Percentiles rank a stretch among this genome's conserved stretches.
phyloP scores from a whole-genome alignment of 495 filamentous ascomycete species.

The Glutinoglossum americanum region DNA sequence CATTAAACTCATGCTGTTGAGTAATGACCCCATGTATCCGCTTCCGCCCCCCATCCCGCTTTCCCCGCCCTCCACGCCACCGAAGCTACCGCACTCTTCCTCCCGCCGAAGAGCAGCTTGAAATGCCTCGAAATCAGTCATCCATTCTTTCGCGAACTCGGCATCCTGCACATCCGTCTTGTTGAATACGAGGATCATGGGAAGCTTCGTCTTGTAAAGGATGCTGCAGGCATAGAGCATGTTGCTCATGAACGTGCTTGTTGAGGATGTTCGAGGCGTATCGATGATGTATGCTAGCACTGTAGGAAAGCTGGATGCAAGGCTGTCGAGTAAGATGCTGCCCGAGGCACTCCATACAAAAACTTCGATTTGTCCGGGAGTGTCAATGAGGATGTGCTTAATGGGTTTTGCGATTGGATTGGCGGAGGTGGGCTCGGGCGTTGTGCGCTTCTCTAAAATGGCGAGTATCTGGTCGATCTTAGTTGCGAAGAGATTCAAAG shows the following conservation, averaged over 20 bases:
- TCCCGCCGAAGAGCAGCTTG: slow-evolving; percentile 64
- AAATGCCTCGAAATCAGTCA: slow-evolving; percentile 96
- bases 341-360: slow-evolving; percentile 95
- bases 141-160: slow-evolving; percentile 91
- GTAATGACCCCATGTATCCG: slow-evolving; percentile 88
- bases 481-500: slow-evolving; percentile 85
- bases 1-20: slow-evolving; percentile 96
- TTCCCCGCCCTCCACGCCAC: slow-evolving; percentile 45
- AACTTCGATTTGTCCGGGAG: slow-evolving; percentile 93
- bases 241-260: slow-evolving; percentile 95
- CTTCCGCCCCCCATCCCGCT: slow-evolving; percentile 44
- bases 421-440: slow-evolving; percentile 38
- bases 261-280: slow-evolving; percentile 78
- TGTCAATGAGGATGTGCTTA: slow-evolving; percentile 77
- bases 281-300: slow-evolving; percentile 96
- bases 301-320: slow-evolving; percentile 84
- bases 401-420: slow-evolving; percentile 36
- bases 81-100: slow-evolving; percentile 57
- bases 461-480: slow-evolving; percentile 88
- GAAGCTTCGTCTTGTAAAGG: slow-evolving; percentile 91
- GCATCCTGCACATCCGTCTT: slow-evolving; percentile 91
- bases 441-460: slow-evolving; percentile 70
- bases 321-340: slow-evolving; percentile 75
- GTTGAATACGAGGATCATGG: slow-evolving; percentile 97
- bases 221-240: slow-evolving; percentile 99